Conservation (phyloP, 2,329 filamentous ascomycete species). For the Calonectria montana region DNA sequence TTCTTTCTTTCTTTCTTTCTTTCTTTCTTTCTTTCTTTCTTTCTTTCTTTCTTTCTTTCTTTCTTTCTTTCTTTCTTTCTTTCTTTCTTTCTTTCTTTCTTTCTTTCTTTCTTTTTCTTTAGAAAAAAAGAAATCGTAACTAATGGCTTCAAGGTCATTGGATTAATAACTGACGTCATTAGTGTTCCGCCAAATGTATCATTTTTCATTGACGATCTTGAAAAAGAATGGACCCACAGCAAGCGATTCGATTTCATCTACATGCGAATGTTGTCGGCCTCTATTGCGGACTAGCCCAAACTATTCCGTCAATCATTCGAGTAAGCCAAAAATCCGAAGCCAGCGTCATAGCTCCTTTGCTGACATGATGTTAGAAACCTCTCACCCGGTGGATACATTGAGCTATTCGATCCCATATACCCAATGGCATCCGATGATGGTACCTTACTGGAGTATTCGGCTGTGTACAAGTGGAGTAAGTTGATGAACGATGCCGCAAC, state of each 20-base stretch:
- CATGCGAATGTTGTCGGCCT: constrained; percentile 21
- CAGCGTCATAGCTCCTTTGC: too few relatives aligned
- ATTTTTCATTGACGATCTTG: constrained; percentile 29
- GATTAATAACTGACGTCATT: background rate
- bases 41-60: too few relatives aligned
- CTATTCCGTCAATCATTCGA: constrained; percentile 14
- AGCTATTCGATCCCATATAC: constrained; percentile 28
- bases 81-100: too few relatives aligned
- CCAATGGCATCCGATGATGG: constrained; percentile 24
- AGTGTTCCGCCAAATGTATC: constrained; percentile 26
- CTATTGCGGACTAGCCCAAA: constrained; percentile 21
- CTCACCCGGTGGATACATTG: constrained; percentile 26
- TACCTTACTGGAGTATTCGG: constrained; percentile 19
- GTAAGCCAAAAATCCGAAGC: background rate
- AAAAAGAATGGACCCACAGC: constrained; percentile 29
- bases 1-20: too few relatives aligned
- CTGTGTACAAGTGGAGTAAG: constrained; percentile 29
- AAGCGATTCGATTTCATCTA: constrained; percentile 29
- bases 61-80: too few relatives aligned
- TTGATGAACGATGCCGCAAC: constrained; percentile 21
- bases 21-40: too few relatives aligned
- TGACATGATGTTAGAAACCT: constrained; percentile 17
- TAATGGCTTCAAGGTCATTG: too few relatives aligned
- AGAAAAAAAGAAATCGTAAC: too few relatives aligned
- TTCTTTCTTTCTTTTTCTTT: too few relatives aligned